Percentiles rank a stretch among this genome's conserved stretches.
These are phyloP conservation scores for Candida dajiaensis DNA, from an alignment of 805 yeast species.

Conservation along the genomic window DNA sequence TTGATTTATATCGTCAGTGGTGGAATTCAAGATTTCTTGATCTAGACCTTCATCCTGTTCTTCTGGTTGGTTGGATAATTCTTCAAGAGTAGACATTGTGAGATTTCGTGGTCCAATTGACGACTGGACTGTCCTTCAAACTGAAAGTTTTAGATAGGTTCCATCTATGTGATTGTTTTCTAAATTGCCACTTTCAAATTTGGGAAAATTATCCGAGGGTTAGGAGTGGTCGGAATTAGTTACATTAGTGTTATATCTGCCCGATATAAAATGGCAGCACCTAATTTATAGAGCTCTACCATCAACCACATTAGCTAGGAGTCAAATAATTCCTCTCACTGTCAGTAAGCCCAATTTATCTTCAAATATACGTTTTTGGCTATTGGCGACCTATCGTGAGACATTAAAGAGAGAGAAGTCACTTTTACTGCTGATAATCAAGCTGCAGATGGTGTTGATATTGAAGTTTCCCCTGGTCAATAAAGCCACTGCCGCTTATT, in stretches of 20 bases:
- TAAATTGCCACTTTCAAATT: background rate
- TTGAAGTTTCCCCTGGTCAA: too few species aligned
- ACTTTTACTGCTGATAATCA: too few species aligned
- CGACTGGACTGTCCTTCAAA: background rate
- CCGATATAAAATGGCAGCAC: background rate
- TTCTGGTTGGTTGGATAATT: constrained; percentile 47
- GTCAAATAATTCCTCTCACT: too few species aligned
- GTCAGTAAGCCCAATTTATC: too few species aligned
- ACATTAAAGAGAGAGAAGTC: too few species aligned
- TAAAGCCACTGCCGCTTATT: too few species aligned
- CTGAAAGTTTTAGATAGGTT: background rate
- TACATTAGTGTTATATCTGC: background rate
- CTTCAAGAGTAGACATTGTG: constrained; percentile 79
- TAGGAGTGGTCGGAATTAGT: background rate
- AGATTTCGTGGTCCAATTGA: background rate
- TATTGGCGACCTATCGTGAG: too few species aligned
- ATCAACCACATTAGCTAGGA: too few species aligned
- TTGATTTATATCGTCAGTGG: constrained; percentile 78
- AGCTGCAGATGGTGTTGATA: too few species aligned
- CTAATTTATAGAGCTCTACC: too few species aligned
- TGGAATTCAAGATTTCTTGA: constrained; percentile 69
- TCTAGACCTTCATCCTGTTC: constrained; percentile 53
- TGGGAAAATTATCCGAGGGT: too few species aligned
- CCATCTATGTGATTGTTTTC: background rate
- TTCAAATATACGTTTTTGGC: too few species aligned